These are phyloP conservation scores for Calophaca sinica DNA, from an alignment of 306 rosid species.

Conservation along the genomic window DNA sequence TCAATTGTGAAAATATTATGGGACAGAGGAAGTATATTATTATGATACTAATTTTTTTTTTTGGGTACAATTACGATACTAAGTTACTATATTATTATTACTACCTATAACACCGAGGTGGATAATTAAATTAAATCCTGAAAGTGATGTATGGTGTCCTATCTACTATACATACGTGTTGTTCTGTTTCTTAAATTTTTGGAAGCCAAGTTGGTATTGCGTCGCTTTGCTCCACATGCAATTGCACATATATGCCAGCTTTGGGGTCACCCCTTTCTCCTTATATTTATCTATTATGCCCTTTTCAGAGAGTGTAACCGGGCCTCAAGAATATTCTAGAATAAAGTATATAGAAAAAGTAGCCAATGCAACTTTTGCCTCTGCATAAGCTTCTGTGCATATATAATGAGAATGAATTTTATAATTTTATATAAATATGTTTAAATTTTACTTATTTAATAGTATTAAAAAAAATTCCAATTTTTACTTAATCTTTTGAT, in stretches of 20 bases:
- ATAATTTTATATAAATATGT: too few relatives aligned
- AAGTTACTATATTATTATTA: too few relatives aligned
- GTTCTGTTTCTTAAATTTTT: not conserved
- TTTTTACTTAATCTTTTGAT: too few relatives aligned
- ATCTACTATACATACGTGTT: not conserved
- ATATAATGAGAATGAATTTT: not conserved
- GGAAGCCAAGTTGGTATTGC: constrained; percentile 11
- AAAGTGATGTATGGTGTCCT: constrained; percentile 37
- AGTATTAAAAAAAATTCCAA: too few relatives aligned
- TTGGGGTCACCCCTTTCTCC: constrained; percentile 12
- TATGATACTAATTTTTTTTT: too few relatives aligned
- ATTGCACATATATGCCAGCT: constrained; percentile 23
- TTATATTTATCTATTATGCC: not conserved
- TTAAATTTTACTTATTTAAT: too few relatives aligned
- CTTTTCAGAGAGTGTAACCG: constrained; percentile 14
- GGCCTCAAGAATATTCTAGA: constrained; percentile 42
- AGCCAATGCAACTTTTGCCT: not conserved
- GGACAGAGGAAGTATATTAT: too few relatives aligned
- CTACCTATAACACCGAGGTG: not conserved
- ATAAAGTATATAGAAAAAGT: not conserved
- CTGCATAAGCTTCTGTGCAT: not conserved
- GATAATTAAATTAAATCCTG: not conserved
- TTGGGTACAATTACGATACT: too few relatives aligned
- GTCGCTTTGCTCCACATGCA: constrained; percentile 33
- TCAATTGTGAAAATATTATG: too few relatives aligned